Conservation (phyloP, 2,329 filamentous ascomycete genomes). For the Biscogniauxia marginata region DNA sequence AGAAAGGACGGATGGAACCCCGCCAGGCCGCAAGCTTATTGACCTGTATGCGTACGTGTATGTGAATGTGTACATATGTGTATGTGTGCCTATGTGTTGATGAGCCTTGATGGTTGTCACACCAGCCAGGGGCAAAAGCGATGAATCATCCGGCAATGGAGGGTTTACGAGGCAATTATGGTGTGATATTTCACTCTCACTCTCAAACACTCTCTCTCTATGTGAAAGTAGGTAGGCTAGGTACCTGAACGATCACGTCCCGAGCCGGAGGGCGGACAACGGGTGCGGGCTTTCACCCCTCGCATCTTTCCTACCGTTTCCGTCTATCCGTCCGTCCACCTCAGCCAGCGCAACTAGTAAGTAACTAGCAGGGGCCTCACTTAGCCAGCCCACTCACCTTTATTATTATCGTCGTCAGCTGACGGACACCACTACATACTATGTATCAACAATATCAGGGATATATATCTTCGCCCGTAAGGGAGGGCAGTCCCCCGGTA, state of each 20-base stretch:
- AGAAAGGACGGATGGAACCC: conserved; percentile 3
- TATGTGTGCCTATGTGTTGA: not conserved
- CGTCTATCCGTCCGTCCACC: not conserved
- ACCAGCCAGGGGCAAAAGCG: conserved; percentile 3
- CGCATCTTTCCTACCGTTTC: not conserved
- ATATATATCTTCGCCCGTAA: not conserved
- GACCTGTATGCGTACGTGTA: not conserved
- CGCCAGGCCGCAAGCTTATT: not conserved
- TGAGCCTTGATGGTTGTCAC: conserved; percentile 7
- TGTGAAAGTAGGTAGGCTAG: not conserved
- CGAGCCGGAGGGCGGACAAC: not conserved
- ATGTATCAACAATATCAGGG: conserved; percentile 10
- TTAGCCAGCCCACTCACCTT: conserved; percentile 10
- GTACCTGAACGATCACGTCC: not conserved
- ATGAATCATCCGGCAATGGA: not conserved
- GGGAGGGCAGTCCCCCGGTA: not conserved
- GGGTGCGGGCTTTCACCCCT: not conserved
- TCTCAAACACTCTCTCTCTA: not conserved
- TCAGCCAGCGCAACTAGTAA: not conserved
- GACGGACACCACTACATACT: conserved; percentile 16
- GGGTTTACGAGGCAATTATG: not conserved
- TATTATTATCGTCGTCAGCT: conserved; percentile 19
- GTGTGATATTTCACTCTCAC: not conserved
- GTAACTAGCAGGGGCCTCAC: conserved; percentile 13
- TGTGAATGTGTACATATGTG: not conserved